Evolutionary conservation across 106 monocot species (phyloP), one percentile per base, ranked within the genome.

Genomic region (Phalaenopsis equestris): DNA sequence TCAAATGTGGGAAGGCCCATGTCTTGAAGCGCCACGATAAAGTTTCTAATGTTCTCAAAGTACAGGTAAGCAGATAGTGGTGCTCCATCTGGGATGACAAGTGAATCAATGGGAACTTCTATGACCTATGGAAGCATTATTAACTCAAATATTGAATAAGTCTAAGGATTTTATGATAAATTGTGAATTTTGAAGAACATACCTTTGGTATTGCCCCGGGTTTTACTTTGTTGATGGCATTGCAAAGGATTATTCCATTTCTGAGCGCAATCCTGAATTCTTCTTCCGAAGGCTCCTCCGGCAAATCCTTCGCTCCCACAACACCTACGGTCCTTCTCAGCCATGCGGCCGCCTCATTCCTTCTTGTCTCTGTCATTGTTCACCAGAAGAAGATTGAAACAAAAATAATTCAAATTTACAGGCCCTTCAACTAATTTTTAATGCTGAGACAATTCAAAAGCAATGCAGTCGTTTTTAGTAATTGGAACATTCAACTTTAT

Each of bases 171-270:
- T n/a, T 5, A 61, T 15, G 16, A 21, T 24, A 6, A 65, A 55
- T 41, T 41, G n/a, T 18, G 45, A 41, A 48, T 43, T 24, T 43
- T 41, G 9, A 56, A 30, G 15, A 58, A 65, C 73, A 2, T 14
- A 95, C 95, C 98, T 98, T 94, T 39, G 92, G 91, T n/a, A 98
- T 77, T 2, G 94, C 83, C 58, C 88, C 94, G 45, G 90, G 92
- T 36, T 91, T 85, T 74, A 98, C 89, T 72, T 87, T 94, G 79
- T 98, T 98, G 37, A 98, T 79, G 16, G 83, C 98, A 91, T 89
- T 91, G 88, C 98, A 98, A 18, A 94, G 92, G 72, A 98, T 88
- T 68, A 89, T 86, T 38, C 98, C 98, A 77, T 88, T 98, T 80
- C 90, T 89, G 21, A 98, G 61, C 38, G 85, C 89, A 38, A 89